These are phyloP conservation scores for Babesia ovis DNA, from an alignment of 169 alveolate species.

Conservation along the genomic window DNA sequence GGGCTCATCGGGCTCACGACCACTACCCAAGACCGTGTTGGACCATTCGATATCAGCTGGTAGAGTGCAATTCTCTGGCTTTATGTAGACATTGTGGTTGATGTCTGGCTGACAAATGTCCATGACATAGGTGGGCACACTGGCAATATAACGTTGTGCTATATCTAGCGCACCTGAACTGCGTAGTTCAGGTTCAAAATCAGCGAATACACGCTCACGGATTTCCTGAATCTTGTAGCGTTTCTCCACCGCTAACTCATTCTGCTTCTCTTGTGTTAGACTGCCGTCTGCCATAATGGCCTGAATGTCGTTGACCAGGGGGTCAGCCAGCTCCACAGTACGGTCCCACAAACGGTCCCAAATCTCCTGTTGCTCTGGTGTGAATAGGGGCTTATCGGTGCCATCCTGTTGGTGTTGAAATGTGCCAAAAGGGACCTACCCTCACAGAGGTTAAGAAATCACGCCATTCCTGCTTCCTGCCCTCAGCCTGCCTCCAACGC, in stretches of 20 bases:
- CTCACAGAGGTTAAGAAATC: constrained; percentile 60
- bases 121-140: constrained; percentile 72
- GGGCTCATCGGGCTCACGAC: constrained; percentile 66
- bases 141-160: constrained; percentile 53
- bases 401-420: constrained; percentile 64
- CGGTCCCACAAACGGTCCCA: constrained; percentile 57
- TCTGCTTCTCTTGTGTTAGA: constrained; percentile 69
- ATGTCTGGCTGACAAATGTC: constrained; percentile 74
- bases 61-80: constrained; percentile 65
- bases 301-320: constrained; percentile 64
- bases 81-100: constrained; percentile 60
- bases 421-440: constrained; percentile 12
- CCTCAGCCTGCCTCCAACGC: constrained; percentile 43
- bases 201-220: constrained; percentile 50
- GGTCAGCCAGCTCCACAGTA: constrained; percentile 61
- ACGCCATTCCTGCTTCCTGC: constrained; percentile 61
- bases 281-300: constrained; percentile 53
- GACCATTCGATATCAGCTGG: constrained; percentile 72
- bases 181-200: constrained; percentile 28
- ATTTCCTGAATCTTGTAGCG: constrained; percentile 61
- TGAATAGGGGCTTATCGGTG: constrained; percentile 62
- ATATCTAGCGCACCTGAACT: constrained; percentile 51
- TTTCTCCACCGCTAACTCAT: constrained; percentile 64
- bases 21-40: constrained; percentile 76
- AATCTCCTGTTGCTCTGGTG: constrained; percentile 68